These are phyloP conservation scores for Madurella mycetomatis DNA, from an alignment of 2,329 filamentous ascomycete genomes.

Conservation along the genomic window DNA sequence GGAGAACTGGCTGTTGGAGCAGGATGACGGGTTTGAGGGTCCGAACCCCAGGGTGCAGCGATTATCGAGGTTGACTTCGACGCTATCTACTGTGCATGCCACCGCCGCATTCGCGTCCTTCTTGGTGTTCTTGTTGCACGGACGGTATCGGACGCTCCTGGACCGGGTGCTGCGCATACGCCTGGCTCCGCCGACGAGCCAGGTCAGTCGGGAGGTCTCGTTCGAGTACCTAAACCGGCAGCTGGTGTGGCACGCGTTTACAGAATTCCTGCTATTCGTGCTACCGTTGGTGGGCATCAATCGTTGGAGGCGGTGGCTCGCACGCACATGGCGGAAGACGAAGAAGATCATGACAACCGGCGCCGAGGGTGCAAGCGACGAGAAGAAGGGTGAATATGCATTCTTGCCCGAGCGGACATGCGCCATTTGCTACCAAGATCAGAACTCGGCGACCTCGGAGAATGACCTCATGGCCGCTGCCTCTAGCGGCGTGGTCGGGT, in stretches of 20 bases:
- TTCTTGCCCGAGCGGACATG: constrained; percentile 93
- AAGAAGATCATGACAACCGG: constrained; percentile 58
- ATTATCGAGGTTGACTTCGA: constrained; percentile 65
- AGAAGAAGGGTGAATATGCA: constrained; percentile 66
- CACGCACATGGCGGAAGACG: constrained; percentile 77
- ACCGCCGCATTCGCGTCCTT: constrained; percentile 80
- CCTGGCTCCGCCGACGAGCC: constrained; percentile 76
- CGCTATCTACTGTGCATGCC: constrained; percentile 70
- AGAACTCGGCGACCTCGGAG: constrained; percentile 73
- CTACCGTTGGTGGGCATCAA: constrained; percentile 94
- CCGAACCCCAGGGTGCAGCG: constrained; percentile 47
- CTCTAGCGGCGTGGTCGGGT: constrained; percentile 76
- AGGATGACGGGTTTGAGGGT: constrained; percentile 70
- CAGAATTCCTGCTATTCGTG: constrained; percentile 94
- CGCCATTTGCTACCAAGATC: constrained; percentile 93
- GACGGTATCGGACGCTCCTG: constrained; percentile 83
- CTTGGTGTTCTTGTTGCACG: constrained; percentile 84
- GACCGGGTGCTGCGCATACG: constrained; percentile 81
- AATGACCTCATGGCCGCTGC: constrained; percentile 66
- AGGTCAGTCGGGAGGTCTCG: constrained; percentile 85
- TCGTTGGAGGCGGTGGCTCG: constrained; percentile 87
- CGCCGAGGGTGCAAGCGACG: constrained; percentile 30
- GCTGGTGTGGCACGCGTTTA: constrained; percentile 99
- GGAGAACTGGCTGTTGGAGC: constrained; percentile 78
- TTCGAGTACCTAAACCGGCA: constrained; percentile 98